Conservation (phyloP, 2,329 filamentous ascomycete species). For the Coniosporium tulheliwenetii region DNA sequence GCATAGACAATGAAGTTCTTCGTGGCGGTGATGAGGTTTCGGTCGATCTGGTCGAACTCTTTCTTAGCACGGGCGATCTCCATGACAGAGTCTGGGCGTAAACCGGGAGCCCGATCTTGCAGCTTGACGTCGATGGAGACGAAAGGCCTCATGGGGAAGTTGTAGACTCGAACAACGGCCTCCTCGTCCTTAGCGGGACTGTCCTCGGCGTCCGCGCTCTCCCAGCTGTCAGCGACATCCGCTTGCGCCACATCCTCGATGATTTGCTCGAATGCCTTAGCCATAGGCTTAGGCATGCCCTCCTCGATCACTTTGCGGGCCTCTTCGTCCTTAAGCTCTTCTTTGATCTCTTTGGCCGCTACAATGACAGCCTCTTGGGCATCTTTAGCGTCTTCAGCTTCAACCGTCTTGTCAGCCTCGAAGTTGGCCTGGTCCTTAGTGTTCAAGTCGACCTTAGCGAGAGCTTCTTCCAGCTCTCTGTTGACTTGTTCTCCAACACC, state of each 20-base stretch:
- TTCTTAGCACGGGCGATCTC: slow-evolving; percentile 93
- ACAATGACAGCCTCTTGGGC: neutral
- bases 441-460: slow-evolving; percentile 32
- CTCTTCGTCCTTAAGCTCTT: slow-evolving; percentile 36
- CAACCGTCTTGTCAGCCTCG: slow-evolving; percentile 29
- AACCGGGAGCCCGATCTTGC: slow-evolving; percentile 41
- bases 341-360: slow-evolving; percentile 10
- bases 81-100: slow-evolving; percentile 70
- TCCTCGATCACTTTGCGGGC: slow-evolving; percentile 39
- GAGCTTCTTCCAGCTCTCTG: slow-evolving; percentile 48
- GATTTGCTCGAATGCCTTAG: slow-evolving; percentile 41
- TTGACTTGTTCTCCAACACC: slow-evolving; percentile 46
- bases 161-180: slow-evolving; percentile 60
- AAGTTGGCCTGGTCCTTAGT: slow-evolving; percentile 28
- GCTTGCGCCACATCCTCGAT: slow-evolving; percentile 39
- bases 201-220: slow-evolving; percentile 65
- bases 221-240: slow-evolving; percentile 71
- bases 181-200: slow-evolving; percentile 50
- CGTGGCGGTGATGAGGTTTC: slow-evolving; percentile 79
- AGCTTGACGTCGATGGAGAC: slow-evolving; percentile 65
- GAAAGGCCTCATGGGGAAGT: slow-evolving; percentile 94
- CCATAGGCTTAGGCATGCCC: slow-evolving; percentile 33
- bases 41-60: slow-evolving; percentile 93
- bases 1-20: slow-evolving; percentile 88
- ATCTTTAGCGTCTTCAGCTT: slow-evolving; percentile 11